Percentiles rank a stretch among this genome's conserved stretches.
These are phyloP conservation scores for Mallotus japonicus DNA, from an alignment of 441 rosid genomes.

Conservation along the genomic window DNA sequence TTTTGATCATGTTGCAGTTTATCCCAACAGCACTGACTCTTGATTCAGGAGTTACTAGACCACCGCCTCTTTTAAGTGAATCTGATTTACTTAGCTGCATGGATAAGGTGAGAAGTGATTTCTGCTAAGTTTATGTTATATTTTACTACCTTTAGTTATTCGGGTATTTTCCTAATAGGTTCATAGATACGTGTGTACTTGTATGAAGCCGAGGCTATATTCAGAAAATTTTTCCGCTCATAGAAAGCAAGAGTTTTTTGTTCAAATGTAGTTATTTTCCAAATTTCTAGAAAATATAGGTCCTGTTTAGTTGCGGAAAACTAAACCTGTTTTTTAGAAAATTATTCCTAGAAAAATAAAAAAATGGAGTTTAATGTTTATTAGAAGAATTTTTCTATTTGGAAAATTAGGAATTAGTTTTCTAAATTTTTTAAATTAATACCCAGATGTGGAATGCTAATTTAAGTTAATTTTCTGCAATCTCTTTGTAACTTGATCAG, in stretches of 20 bases:
- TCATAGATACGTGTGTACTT: neutral
- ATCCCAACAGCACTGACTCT: slow-evolving; percentile 75
- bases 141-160: slow-evolving; percentile 3
- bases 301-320: too few relatives aligned
- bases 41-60: slow-evolving; percentile 87
- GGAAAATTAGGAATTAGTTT: too few relatives aligned
- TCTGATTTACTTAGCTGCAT: slow-evolving; percentile 90
- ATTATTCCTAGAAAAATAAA: too few relatives aligned
- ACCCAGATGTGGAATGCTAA: too few relatives aligned
- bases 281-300: neutral
- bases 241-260: neutral
- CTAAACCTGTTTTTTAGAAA: too few relatives aligned
- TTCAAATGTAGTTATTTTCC: neutral
- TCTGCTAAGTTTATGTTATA: slow-evolving; percentile 3
- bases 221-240: neutral
- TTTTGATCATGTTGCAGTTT: slow-evolving; percentile 57
- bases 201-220: neutral
- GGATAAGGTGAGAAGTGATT: slow-evolving; percentile 73
- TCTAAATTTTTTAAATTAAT: too few relatives aligned
- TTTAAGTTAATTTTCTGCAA: too few relatives aligned
- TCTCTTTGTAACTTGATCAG: too few relatives aligned
- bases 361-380: too few relatives aligned
- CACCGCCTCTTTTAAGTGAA: slow-evolving; percentile 90
- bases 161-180: neutral
- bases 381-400: too few relatives aligned